Evolutionary conservation across 2,329 filamentous ascomycete genomes (phyloP).

Genomic region (Fusarium dlaminii): DNA sequence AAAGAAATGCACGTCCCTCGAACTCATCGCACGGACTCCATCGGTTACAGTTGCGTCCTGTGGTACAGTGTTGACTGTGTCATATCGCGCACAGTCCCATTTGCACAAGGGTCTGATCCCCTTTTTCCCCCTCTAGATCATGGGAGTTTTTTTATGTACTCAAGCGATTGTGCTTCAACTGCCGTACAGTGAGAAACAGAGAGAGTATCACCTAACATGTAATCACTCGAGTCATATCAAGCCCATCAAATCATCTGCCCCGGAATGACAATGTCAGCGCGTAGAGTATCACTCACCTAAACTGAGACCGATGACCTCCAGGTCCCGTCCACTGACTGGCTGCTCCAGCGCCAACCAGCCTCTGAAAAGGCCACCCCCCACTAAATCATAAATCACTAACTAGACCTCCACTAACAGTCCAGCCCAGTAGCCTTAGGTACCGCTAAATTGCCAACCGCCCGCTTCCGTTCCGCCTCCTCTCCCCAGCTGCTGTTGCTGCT

Average conservation of each 20-base stretch:
- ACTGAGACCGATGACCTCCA: slow-evolving; percentile 10
- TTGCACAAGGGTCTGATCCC: slow-evolving; percentile 20
- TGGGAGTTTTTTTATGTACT: neutral
- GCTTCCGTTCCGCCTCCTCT: slow-evolving; percentile 24
- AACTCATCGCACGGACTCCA: slow-evolving; percentile 29
- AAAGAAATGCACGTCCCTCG: slow-evolving; percentile 31
- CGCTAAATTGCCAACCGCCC: slow-evolving; percentile 30
- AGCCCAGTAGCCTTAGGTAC: neutral
- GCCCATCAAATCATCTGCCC: neutral
- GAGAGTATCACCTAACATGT: neutral
- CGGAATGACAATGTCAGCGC: slow-evolving; percentile 7
- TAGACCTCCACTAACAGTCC: neutral
- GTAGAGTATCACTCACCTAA: slow-evolving; percentile 23
- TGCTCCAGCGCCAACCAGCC: slow-evolving; percentile 23
- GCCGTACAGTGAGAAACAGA: neutral
- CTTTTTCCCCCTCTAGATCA: slow-evolving; percentile 20
- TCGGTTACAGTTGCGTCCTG: slow-evolving; percentile 9
- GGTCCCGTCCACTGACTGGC: slow-evolving; percentile 5
- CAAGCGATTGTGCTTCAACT: neutral
- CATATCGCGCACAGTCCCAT: slow-evolving; percentile 6
- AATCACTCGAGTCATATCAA: neutral
- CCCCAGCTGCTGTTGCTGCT: neutral
- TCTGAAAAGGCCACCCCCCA: slow-evolving; percentile 13
- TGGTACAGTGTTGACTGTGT: slow-evolving; percentile 23
- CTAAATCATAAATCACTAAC: neutral